Conservation (phyloP, 768 basidiomycete species). For the Leccinum longicurvipes region DNA sequence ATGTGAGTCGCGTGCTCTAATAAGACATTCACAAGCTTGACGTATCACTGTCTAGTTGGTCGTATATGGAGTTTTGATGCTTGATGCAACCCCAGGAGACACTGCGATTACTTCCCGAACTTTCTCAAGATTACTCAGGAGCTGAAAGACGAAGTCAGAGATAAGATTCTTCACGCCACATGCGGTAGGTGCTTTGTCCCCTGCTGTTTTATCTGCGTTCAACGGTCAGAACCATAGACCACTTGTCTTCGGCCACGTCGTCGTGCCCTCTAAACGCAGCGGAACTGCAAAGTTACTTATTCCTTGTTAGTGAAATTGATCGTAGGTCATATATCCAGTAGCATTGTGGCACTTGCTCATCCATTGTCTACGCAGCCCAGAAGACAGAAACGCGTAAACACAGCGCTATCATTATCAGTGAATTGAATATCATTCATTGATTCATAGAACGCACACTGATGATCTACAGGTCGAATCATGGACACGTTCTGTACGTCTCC, state of each 20-base stretch:
- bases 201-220: not conserved
- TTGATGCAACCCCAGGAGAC: slow-evolving; percentile 10
- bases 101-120: slow-evolving; percentile 33
- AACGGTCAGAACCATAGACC: slow-evolving; percentile 12
- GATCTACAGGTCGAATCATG: slow-evolving; percentile 30
- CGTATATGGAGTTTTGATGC: not conserved
- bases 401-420: slow-evolving; percentile 20
- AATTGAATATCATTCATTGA: not conserved
- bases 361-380: slow-evolving; percentile 4
- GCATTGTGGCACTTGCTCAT: not conserved
- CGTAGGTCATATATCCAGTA: slow-evolving; percentile 9
- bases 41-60: not conserved
- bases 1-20: slow-evolving; percentile 2
- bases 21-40: slow-evolving; percentile 3
- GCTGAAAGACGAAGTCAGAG: slow-evolving; percentile 24
- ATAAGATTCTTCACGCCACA: slow-evolving; percentile 24
- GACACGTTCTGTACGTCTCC: slow-evolving; percentile 24
- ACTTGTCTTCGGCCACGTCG: slow-evolving; percentile 26
- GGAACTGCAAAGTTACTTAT: slow-evolving; percentile 18
- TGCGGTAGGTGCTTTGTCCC: slow-evolving; percentile 15
- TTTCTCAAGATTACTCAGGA: slow-evolving; percentile 22
- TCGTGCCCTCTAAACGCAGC: slow-evolving; percentile 16
- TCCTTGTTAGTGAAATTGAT: slow-evolving; percentile 24
- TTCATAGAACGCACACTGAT: not conserved
- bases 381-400: slow-evolving; percentile 11